These are phyloP conservation scores for Rhodotorula taiwanensis DNA, from an alignment of 768 basidiomycete genomes.

Conservation along the genomic window DNA sequence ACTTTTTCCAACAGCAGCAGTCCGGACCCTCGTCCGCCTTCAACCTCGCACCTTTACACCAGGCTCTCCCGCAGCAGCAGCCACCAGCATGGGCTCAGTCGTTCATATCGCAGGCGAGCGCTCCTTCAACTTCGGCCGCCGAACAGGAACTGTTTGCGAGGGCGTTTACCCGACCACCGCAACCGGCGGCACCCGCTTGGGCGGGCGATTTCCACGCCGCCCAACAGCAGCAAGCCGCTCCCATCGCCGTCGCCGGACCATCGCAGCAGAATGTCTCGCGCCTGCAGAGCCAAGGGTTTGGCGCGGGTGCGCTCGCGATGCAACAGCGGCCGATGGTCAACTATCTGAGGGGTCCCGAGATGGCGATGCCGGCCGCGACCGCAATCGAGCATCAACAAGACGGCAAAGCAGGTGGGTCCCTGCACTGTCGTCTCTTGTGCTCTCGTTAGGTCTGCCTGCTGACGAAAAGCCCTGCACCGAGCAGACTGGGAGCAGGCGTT, in stretches of 20 bases:
- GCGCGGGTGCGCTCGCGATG: background rate
- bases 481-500: constrained; percentile 40
- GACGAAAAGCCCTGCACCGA: background rate
- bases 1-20: constrained; percentile 15
- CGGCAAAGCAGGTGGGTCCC: background rate
- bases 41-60: constrained; percentile 30
- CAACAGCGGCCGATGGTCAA: background rate
- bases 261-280: constrained; percentile 7
- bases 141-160: constrained; percentile 23
- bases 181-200: constrained; percentile 7
- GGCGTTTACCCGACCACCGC: constrained; percentile 9
- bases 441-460: too few species aligned
- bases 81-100: constrained; percentile 34
- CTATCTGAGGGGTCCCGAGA: background rate
- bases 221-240: background rate
- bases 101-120: constrained; percentile 12
- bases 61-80: constrained; percentile 12
- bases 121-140: background rate
- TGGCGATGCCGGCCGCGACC: background rate
- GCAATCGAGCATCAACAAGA: background rate
- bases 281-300: constrained; percentile 14
- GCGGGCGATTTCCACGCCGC: constrained; percentile 10
- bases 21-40: constrained; percentile 1
- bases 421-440: too few species aligned
- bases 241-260: too few species aligned